These are phyloP conservation scores for Malus orientalis DNA, from an alignment of 306 rosid species.

Conservation along the genomic window DNA sequence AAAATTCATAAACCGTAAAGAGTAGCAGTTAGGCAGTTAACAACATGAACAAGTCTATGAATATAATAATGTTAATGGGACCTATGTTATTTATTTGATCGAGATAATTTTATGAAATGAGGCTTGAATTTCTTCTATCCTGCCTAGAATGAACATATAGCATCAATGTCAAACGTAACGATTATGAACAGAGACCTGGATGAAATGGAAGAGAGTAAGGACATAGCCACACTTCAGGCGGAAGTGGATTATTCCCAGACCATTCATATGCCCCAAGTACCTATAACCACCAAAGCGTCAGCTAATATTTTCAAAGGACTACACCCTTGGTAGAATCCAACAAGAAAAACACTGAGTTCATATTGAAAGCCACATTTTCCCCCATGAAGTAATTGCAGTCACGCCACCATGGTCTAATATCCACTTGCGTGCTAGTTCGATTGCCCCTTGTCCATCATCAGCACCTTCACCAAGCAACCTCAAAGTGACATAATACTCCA, in stretches of 20 bases:
- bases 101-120: not conserved
- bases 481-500: constrained; percentile 25
- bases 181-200: constrained; percentile 15
- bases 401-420: constrained; percentile 30
- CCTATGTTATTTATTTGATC: not conserved
- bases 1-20: not conserved
- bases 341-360: not conserved
- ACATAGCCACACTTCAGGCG: constrained; percentile 33
- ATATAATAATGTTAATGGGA: not conserved
- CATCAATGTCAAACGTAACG: not conserved
- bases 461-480: constrained; percentile 27
- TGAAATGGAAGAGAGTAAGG: constrained; percentile 23
- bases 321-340: not conserved
- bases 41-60: not conserved
- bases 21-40: not conserved
- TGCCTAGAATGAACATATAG: not conserved
- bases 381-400: constrained; percentile 30
- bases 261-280: constrained; percentile 24
- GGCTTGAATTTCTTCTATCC: not conserved
- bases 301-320: too few species aligned
- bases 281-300: constrained; percentile 4
- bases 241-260: constrained; percentile 35
- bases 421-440: constrained; percentile 23
- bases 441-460: constrained; percentile 22
- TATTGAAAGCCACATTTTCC: constrained; percentile 38